Base-by-base conservation (phyloP, 2,329 filamentous ascomycete species). In the Huntiella bhutanensis region DNA sequence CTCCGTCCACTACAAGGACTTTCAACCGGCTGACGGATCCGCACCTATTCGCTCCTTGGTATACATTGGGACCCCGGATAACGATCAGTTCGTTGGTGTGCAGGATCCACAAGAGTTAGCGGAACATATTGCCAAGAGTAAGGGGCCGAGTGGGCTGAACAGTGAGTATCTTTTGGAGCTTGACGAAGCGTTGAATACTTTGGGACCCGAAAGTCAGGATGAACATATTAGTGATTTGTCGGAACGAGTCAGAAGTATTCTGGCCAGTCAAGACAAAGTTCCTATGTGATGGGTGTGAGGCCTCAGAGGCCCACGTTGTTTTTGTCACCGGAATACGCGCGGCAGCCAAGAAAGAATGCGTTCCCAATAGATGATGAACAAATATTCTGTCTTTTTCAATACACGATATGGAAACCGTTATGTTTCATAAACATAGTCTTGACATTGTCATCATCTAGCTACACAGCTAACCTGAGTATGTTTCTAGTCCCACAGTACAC, bases 21-120 rank as follows among this genome's bases (percentile, higher is more conserved):
- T 96, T 60, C 69, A 87, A 55, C 77, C 80, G 5, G 58, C 61
- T 37, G 60, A 65, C 52, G 57, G 57, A 19, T 56, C 58, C 11
- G 47, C 57, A 3, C 54, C 62, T 15, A 70, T 75, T 55, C 61
- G 58, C 46, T 69, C 71, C 49, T 73, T 95, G 52, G 84, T 93
- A 1, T 98, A 98, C 61, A 96, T 98, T 57, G 91, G 91, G 16
- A 82, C 92, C 2, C 91, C 91, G 0, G 76, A 80, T 40, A 98
- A 98, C 57, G 80, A 84, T 47, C 91, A 96, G 60, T 98, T 98
- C 57, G 69, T 87, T 34, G 85, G 84, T 0, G 77, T 80, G 0
- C 86, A 93, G 58, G 79, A 91, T 46, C 81, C 82, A 1, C 74
- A 85, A 56, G 60, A 65, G 37, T 70, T 96, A 43, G 87, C 88